These are phyloP conservation scores for Phanerochaete carnosa DNA, from an alignment of 768 basidiomycete genomes.

Conservation along the genomic window DNA sequence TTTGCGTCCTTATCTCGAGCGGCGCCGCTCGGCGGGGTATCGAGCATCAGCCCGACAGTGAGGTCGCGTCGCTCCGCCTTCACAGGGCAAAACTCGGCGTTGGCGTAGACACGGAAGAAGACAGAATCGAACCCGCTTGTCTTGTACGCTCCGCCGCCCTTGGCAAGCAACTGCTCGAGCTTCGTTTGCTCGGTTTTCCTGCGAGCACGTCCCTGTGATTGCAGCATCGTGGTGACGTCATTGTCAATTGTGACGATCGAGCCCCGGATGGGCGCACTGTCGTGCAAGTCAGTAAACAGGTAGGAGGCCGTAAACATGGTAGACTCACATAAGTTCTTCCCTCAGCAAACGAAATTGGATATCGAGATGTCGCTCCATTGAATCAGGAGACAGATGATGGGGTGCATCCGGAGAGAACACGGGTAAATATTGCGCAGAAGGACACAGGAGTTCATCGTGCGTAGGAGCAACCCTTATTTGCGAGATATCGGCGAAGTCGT, in stretches of 20 bases:
- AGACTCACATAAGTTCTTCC: constrained; percentile 62
- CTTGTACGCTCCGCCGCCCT: constrained; percentile 55
- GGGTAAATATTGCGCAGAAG: constrained; percentile 54
- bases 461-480: constrained; percentile 72
- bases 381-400: constrained; percentile 52
- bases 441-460: constrained; percentile 55
- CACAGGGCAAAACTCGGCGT: constrained; percentile 43
- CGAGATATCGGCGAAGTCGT: constrained; percentile 37
- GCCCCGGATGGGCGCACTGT: constrained; percentile 18
- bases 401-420: constrained; percentile 57
- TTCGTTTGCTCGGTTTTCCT: constrained; percentile 28
- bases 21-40: constrained; percentile 49
- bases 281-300: not conserved
- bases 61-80: constrained; percentile 52
- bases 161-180: constrained; percentile 44
- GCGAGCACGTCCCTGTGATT: not conserved
- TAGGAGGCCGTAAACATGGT: not conserved
- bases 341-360: constrained; percentile 73
- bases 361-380: constrained; percentile 67
- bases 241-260: constrained; percentile 15
- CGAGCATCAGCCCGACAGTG: constrained; percentile 41
- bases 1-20: constrained; percentile 39
- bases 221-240: constrained; percentile 15
- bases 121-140: constrained; percentile 41
- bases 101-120: constrained; percentile 63